Base-by-base conservation (phyloP, 208 protist genomes). In the Crithidia expoeki region DNA sequence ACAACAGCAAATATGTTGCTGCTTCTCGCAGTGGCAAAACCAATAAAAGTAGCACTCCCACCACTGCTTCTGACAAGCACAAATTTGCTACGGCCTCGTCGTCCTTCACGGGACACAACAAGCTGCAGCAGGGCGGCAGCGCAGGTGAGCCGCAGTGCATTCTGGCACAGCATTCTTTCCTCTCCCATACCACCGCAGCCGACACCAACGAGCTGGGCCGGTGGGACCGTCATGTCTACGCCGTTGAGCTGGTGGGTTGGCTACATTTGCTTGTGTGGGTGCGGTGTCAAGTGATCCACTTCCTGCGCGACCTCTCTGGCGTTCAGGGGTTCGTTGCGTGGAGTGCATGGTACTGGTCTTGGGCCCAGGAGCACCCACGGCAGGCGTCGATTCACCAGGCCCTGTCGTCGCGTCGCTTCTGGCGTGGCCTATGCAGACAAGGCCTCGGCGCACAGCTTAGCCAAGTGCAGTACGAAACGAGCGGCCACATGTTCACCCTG, bases 321-420 rank as follows among this genome's bases (percentile, higher is more conserved):
- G 72, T 89, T 55, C 84, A 93, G 46, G 83, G 80, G 25, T 51
- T 78, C 19, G 69, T 89, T 5, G 76, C 87, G 23, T 90, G 84
- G 82, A 79, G 85, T 62, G 67, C 77, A 28, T 85, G 71, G 73
- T 93, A 90, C 80, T 90, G 87, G 85, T 85, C 82, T 0, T 93
- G 85, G 83, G 87, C 84, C 21, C 76, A 88, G 68, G 68, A 82
- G 32, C 80, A 90, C 61, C 58, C 65, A 4, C 57, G 63, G 4
- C 62, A 81, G 59, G 76, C 84, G 21, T 64, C 80, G 17, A 60
- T 88, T 5, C 80, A 90, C 69, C 68, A 76, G 32, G 76, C 74
- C 5, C 74, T 93, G 25, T 63, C 68, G 23, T 84, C 70, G 36
- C 30, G 25, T 12, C 57, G 52, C 50, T 87, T 85, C 61, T 93